Evolutionary conservation across 768 basidiomycete species (phyloP).

Genomic region (Trametes maxima): DNA sequence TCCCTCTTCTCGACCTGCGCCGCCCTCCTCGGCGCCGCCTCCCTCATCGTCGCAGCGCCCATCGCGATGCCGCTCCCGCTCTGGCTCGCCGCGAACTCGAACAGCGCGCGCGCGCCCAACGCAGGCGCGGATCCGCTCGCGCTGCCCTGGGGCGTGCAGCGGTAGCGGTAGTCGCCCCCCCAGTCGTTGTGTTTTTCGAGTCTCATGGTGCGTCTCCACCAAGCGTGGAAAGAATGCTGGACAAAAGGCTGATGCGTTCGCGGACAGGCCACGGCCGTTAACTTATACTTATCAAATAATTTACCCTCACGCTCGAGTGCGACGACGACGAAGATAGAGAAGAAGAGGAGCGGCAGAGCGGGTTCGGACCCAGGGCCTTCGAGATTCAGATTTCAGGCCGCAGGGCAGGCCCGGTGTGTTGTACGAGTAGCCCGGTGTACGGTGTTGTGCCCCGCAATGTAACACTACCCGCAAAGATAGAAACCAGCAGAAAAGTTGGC

Average conservation of each 20-base stretch:
- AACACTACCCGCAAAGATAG: no score
- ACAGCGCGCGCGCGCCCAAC: constrained; percentile 8
- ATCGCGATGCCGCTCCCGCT: constrained; percentile 9
- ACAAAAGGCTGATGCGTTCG: background rate
- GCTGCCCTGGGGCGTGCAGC: constrained; percentile 8
- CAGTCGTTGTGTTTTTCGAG: background rate
- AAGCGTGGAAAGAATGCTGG: background rate
- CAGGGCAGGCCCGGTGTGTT: no score
- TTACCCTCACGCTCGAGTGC: no score
- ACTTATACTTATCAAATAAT: no score
- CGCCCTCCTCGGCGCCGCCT: background rate
- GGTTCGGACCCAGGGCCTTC: no score
- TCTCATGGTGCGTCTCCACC: background rate
- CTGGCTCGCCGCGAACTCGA: constrained; percentile 6
- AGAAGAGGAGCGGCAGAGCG: no score
- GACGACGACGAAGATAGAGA: no score
- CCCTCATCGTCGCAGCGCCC: background rate
- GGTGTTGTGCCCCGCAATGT: no score
- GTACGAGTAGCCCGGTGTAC: no score
- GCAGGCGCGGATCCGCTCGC: constrained; percentile 3
- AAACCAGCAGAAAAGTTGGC: no score
- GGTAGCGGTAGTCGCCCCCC: background rate
- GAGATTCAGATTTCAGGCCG: no score
- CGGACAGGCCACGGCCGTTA: no score
- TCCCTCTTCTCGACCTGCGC: background rate